These are phyloP conservation scores for Saprolegnia diclina DNA, from an alignment of 352 stramenopile genomes.

Conservation along the genomic window DNA sequence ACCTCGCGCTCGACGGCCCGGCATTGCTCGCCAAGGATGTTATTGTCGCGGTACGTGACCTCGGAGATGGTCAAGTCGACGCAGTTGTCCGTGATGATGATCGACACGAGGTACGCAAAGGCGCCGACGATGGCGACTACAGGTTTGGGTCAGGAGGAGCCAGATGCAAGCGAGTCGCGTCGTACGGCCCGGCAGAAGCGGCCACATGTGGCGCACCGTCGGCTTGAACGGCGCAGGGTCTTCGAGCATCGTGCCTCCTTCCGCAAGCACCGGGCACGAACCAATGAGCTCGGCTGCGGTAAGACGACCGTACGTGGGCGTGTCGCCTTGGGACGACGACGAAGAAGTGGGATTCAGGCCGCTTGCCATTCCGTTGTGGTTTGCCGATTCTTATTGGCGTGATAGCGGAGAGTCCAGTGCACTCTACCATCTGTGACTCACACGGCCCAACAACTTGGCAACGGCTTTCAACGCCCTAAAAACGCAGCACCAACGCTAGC, in stretches of 20 bases:
- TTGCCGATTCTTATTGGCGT: neutral
- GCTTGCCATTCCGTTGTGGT: neutral
- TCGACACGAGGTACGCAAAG: neutral
- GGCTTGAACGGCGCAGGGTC: neutral
- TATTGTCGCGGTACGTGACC: slow-evolving; percentile 3
- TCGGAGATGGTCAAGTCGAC: slow-evolving; percentile 2
- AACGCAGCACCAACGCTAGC: too few relatives aligned
- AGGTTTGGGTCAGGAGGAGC: too few relatives aligned
- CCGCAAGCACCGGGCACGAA: neutral
- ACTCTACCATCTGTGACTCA: neutral
- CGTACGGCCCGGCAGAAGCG: neutral
- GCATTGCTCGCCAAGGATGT: slow-evolving; percentile 7
- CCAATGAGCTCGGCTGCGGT: neutral
- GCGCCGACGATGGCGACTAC: neutral
- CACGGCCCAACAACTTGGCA: too few relatives aligned
- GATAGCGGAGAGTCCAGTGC: neutral
- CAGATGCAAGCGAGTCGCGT: neutral
- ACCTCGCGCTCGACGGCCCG: neutral
- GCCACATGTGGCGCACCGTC: neutral
- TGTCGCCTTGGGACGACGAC: neutral
- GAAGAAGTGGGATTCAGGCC: neutral
- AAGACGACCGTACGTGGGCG: neutral
- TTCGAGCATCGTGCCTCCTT: neutral
- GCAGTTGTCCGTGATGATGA: neutral
- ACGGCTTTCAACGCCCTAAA: too few relatives aligned